Evolutionary conservation across 805 yeast genomes (phyloP).

Genomic region (Myxozyma mucilagina): DNA sequence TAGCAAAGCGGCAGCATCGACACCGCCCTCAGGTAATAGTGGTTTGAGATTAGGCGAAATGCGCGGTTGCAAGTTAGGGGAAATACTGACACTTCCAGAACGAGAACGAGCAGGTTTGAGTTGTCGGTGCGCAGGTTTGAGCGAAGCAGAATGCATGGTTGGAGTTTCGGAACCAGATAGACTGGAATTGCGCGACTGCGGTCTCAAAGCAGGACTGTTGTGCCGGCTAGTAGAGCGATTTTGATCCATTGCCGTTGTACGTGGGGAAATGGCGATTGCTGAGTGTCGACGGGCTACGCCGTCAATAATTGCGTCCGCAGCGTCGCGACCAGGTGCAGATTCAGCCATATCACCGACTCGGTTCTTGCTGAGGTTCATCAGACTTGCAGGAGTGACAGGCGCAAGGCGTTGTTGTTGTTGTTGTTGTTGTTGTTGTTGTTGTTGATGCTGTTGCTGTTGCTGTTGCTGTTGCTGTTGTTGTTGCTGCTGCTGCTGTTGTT

Average conservation of each 20-base stretch:
- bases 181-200: slow-evolving; percentile 11
- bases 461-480: too few species aligned
- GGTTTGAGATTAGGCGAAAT: slow-evolving; percentile 30
- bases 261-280: slow-evolving; percentile 16
- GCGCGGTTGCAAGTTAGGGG: slow-evolving; percentile 29
- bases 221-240: slow-evolving; percentile 3
- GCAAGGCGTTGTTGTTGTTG: slow-evolving; percentile 18
- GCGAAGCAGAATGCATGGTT: slow-evolving; percentile 1
- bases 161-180: slow-evolving; percentile 15
- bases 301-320: slow-evolving; percentile 30
- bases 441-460: too few species aligned
- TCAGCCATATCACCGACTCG: slow-evolving; percentile 25
- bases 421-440: too few species aligned
- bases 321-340: slow-evolving; percentile 30
- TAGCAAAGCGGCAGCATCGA: slow-evolving; percentile 34
- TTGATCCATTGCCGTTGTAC: slow-evolving; percentile 8
- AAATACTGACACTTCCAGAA: slow-evolving; percentile 28
- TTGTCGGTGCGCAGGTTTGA: slow-evolving; percentile 20
- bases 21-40: slow-evolving; percentile 25
- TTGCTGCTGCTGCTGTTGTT: too few species aligned
- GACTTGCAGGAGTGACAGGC: slow-evolving; percentile 40
- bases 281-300: slow-evolving; percentile 31
- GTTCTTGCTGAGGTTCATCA: slow-evolving; percentile 36
- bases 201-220: slow-evolving; percentile 21
- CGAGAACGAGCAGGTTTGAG: slow-evolving; percentile 37